Evolutionary conservation across 2,329 filamentous ascomycete genomes (phyloP), one percentile per base, ranked within the genome.

Genomic region (Falciphora oryzae): DNA sequence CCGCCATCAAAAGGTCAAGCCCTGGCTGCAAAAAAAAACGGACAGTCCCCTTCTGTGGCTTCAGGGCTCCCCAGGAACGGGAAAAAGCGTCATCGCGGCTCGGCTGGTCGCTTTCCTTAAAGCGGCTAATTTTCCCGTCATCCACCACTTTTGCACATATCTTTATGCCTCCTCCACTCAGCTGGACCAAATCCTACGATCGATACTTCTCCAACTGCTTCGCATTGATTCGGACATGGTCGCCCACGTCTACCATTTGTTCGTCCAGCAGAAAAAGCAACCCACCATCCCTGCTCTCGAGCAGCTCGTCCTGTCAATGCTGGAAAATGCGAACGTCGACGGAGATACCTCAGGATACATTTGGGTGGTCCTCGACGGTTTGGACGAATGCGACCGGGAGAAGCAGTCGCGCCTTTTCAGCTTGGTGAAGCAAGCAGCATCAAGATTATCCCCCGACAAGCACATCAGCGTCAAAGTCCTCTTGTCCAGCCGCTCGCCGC

Each of bases 61-160:
- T 0, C 72, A 76, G 6, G 77, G 77, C 0, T 67, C 65, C 2
- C 73, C 75, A 1, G 77, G 77, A 0, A 71, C 71, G 0, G 77
- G 77, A 0, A 79, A 79, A 61, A 79, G 75, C 38, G 71, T 77
- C 0, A 57, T 78, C 2, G 61, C 71, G 11, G 66, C 69, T 0
- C 71, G 74, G 31, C 65, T 79, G 7, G 63, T 69, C 11, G 69
- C 57, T 1, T 78, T 76, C 35, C 67, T 77, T 5, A 66, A 65
- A 2, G 29, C 29, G 1, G 25, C 64, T 0, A 58, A 62, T 1
- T 69, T 64, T 11, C 28, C 71, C 11, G 69, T 77, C 1, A 60
- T 75, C 11, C 60, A 56, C 2, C 75, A 79, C 60, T 75, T 79
- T 44, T 78, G 75, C 66, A 74, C 68, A 6, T 71, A 74, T 16